Evolutionary conservation across 352 stramenopile species (phyloP).

Genomic region (Globisporangium solare): DNA sequence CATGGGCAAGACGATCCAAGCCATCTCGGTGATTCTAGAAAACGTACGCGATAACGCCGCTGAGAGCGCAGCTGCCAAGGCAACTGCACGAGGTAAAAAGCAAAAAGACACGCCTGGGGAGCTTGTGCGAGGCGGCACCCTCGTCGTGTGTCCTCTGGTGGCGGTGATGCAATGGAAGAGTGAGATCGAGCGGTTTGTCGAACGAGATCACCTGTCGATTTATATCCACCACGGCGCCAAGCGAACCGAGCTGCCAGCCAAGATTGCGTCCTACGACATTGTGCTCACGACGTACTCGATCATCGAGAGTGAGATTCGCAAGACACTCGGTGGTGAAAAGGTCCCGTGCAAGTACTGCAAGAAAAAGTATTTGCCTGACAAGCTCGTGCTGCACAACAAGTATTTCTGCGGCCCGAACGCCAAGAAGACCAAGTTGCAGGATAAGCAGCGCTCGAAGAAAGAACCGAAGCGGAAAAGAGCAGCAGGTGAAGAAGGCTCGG

Average conservation of each 20-base stretch:
- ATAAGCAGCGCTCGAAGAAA: slow-evolving; percentile 65
- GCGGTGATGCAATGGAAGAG: slow-evolving; percentile 93
- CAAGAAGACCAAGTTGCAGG: slow-evolving; percentile 91
- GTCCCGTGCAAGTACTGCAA: slow-evolving; percentile 95
- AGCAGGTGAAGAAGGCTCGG: slow-evolving; percentile 55
- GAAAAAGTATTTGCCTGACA: slow-evolving; percentile 90
- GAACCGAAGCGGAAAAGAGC: slow-evolving; percentile 39
- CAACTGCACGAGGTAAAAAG: slow-evolving; percentile 5
- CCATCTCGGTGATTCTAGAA: slow-evolving; percentile 94
- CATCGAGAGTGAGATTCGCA: slow-evolving; percentile 89
- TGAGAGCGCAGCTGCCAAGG: slow-evolving; percentile 3
- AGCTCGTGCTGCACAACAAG: slow-evolving; percentile 92
- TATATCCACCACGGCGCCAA: slow-evolving; percentile 96
- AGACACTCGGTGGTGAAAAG: slow-evolving; percentile 68
- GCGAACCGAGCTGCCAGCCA: slow-evolving; percentile 44
- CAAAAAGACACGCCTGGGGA: slow-evolving; percentile 7
- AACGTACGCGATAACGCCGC: slow-evolving; percentile 53
- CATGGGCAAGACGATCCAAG: slow-evolving; percentile 97
- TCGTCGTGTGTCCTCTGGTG: slow-evolving; percentile 97
- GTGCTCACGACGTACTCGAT: slow-evolving; percentile 99
- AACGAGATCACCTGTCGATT: slow-evolving; percentile 87
- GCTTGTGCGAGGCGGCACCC: slow-evolving; percentile 72
- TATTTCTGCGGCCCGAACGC: slow-evolving; percentile 98
- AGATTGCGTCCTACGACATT: slow-evolving; percentile 95
- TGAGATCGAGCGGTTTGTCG: slow-evolving; percentile 92